Base-by-base conservation (phyloP, 768 basidiomycete genomes). In the Calocybe indica region DNA sequence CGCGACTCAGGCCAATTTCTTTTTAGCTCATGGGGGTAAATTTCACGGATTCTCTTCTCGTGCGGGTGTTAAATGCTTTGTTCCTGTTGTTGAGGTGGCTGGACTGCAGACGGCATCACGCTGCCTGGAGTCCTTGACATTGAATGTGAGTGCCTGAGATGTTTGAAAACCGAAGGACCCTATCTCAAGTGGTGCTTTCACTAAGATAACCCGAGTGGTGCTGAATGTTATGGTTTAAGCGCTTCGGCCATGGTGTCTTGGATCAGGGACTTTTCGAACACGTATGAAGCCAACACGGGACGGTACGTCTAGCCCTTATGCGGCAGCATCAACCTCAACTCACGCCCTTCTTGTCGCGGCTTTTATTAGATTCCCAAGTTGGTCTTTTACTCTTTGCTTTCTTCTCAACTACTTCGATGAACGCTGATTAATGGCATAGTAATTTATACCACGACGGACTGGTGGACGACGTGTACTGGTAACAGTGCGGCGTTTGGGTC, bases 391-490 rank as follows among this genome's bases (percentile, higher is more conserved):
- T 22, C 22, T 37, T 13, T 32, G 40, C 36, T 46, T 50, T 40
- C 29, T 5, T n/a, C 22, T 31, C 13, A 33, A 37, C 37, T 1
- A 5, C 29, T 7, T 22, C 22, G 29, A 10, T 38, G 45, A 30
- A 4, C 28, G 46, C 7, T 11, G 2, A 29, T 38, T 30, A 10
- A 3, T n/a, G 22, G 42, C 32, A 6, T 48, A 74, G 76, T 75
- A 37, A 79, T 82, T 48, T 83, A 83, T 52, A 78, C 76, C 31
- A 79, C 75, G 2, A 81, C 77, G 3, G 66, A 73, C 57, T 84
- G 82, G 82, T 85, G 82, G 83, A 75, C 53, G 9, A 69, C 66
- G 2, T 85, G 83, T 59, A 83, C 83, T 2, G 78, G 76, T 0
- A 75, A 80, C 57, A 76, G 70, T 43, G 63, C 67, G 7, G 62